Base-by-base conservation (phyloP, 192 early-diverging fungal species). In the Mycoemilia scoparia region DNA sequence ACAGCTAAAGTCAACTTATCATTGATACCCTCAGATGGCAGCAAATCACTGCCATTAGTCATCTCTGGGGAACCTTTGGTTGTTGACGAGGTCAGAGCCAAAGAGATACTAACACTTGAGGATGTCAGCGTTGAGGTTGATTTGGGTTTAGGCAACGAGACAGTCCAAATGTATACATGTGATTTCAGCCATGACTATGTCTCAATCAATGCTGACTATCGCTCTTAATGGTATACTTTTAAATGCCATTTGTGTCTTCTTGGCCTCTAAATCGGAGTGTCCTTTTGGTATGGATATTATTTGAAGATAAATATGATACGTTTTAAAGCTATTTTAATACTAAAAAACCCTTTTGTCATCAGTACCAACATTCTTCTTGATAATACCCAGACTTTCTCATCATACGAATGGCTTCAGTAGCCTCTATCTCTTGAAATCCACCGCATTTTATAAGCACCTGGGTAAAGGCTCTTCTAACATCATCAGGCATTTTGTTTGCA, bases 131-230 rank as follows among this genome's bases (percentile, higher is more conserved):
- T 96, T 22, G 59, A 59, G 13, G 80, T 96, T 2, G 74, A 82
- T 18, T 43, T 97, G 41, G 79, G 76, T 1, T 20, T 80, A 34
- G 89, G 89, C 7, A 35, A 46, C 3, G 79, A 76, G 39, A 62
- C 64, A 29, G 82, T 84, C 4, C 68, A 67, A 7, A 83, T 92
- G 70, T 97, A 84, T 71, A 97, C 92, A 3, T 92, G 87, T 42
- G 92, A 96, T 63, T 66, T 93, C 18, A 84, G 76, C 34, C 78
- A 87, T 43, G 88, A 87, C 38, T 96, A 96, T 50, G 70, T 96
- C 20, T 77, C 67, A 13, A 96, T 95, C 47, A 96, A 96, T 51
- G 84, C 80, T 11, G 84, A 90, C 39, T 96, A 89, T 47, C 74
- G 84, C 15, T 62, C 59, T 13, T 32, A 18, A 32, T n/a, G n/a